Conservation (phyloP, 2,329 filamentous ascomycete species). For the Pezicula rhizophila region DNA sequence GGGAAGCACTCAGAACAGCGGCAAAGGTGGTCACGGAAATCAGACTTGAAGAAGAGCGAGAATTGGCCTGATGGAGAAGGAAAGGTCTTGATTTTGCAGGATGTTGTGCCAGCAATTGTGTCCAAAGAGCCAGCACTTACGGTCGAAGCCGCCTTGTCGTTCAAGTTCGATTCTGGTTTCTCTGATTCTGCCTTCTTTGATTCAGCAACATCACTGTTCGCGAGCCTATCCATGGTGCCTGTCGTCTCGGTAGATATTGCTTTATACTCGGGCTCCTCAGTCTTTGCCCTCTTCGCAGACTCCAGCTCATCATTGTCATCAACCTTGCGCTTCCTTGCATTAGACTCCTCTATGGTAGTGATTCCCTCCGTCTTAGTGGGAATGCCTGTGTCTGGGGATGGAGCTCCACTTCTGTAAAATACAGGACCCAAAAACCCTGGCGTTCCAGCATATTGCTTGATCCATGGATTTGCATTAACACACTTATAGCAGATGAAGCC, state of each 20-base stretch:
- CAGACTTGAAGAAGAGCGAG: conserved; percentile 74
- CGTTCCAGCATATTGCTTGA: conserved; percentile 78
- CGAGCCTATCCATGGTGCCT: neutral
- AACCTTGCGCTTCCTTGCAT: conserved; percentile 61
- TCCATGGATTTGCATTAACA: conserved; percentile 80
- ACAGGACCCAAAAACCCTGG: conserved; percentile 74
- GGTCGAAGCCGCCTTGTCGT: conserved; percentile 2
- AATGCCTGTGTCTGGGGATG: conserved; percentile 24
- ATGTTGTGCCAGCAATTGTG: neutral
- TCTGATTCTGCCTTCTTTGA: neutral
- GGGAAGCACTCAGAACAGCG: conserved; percentile 77
- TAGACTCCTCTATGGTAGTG: conserved; percentile 7
- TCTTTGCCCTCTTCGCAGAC: conserved; percentile 44
- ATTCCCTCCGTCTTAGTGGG: conserved; percentile 17
- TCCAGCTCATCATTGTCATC: conserved; percentile 37
- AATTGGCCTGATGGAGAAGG: conserved; percentile 54
- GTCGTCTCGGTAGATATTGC: neutral
- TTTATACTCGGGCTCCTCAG: conserved; percentile 2
- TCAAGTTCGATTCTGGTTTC: neutral
- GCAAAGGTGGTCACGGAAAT: conserved; percentile 79
- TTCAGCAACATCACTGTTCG: neutral
- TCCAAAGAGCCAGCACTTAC: conserved; percentile 2
- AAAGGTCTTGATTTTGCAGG: conserved; percentile 57
- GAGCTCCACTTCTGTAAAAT: conserved; percentile 36
- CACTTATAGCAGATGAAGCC: conserved; percentile 93